Percentiles rank a stretch among this genome's conserved stretches.
Conservation (phyloP, 164 flowering plant species). For the Dillenia turbinata region DNA sequence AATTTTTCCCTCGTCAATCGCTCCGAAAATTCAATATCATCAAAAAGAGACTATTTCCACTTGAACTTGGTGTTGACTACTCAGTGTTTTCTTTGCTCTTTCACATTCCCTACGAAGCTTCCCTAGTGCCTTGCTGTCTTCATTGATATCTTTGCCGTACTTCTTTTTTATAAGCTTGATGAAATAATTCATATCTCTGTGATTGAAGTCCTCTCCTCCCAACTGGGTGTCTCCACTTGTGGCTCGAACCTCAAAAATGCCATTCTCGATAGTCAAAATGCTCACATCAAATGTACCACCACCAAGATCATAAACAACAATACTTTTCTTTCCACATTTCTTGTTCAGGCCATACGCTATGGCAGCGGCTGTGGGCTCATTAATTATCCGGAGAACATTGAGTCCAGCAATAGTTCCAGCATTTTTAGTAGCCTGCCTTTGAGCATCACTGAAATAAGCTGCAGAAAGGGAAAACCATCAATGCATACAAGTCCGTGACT, state of each 20-base stretch:
- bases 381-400: too few relatives aligned
- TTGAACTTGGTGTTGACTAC: constrained; percentile 53
- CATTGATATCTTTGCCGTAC: constrained; percentile 39
- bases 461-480: too few relatives aligned
- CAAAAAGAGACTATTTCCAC: constrained; percentile 47
- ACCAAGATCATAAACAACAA: constrained; percentile 47
- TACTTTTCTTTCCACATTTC: constrained; percentile 38
- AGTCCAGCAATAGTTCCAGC: too few relatives aligned
- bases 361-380: constrained; percentile 36
- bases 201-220: constrained; percentile 63
- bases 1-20: constrained; percentile 43
- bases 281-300: constrained; percentile 62
- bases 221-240: constrained; percentile 56
- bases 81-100: constrained; percentile 49
- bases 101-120: constrained; percentile 47
- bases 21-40: constrained; percentile 53
- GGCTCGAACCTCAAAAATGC: constrained; percentile 47
- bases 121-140: constrained; percentile 44
- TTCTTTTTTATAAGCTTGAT: constrained; percentile 47
- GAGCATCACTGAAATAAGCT: too few relatives aligned
- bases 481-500: too few relatives aligned
- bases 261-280: constrained; percentile 38
- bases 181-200: constrained; percentile 48
- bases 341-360: constrained; percentile 52
- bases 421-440: too few relatives aligned